Base-by-base conservation (phyloP, 2,329 filamentous ascomycete species). In the Zarea fungicola region DNA sequence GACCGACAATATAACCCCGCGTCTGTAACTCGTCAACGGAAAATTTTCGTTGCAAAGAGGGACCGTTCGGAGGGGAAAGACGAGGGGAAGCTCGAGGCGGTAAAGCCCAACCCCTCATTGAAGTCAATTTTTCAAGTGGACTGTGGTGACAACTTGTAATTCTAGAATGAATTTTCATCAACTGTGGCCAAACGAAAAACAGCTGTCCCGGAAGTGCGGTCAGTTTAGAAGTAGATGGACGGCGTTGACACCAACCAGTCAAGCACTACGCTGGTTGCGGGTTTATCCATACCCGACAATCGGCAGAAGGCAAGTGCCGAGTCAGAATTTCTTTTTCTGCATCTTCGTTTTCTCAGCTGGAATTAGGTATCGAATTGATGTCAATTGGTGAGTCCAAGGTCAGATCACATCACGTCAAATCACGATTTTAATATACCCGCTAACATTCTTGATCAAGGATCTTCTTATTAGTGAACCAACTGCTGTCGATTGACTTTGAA, bases 211-310 rank as follows among this genome's bases (percentile, higher is more conserved):
- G 26, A 29, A 13, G 13, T 7, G 13, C 7, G 7, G 13, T 29
- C 26, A 29, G 13, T 29, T 7, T 29, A 29, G 26, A 7, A 29
- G 26, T 29, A 21, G 10, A 21, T 25, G 22, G 42, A 26, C 23
- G 26, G 9, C 18, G 32, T 46, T 34, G 43, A 13, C 34, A 39
- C 43, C 43, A 29, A 46, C 43, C 43, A 26, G 25, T n/a, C 32
- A 22, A 22, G 22, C 11, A n/a, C 14, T 29, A 22, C 18, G 13
- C 43, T 29, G 34, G n/a, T 19, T 9, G 16, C 36, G 7, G 18
- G 18, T 44, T 46, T 46, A 46, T 46, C 43, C 43, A 46, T 14
- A 10, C 32, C 43, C 25, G 26, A 29, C 43, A 18, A 25, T 18
- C 37, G 43, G 25, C 43, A 37, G 23, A 16, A 21, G 34, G 34